Evolutionary conservation across 2,329 filamentous ascomycete genomes (phyloP), one percentile per base, ranked within the genome.

Genomic region (Aspergillus viridinutans): DNA sequence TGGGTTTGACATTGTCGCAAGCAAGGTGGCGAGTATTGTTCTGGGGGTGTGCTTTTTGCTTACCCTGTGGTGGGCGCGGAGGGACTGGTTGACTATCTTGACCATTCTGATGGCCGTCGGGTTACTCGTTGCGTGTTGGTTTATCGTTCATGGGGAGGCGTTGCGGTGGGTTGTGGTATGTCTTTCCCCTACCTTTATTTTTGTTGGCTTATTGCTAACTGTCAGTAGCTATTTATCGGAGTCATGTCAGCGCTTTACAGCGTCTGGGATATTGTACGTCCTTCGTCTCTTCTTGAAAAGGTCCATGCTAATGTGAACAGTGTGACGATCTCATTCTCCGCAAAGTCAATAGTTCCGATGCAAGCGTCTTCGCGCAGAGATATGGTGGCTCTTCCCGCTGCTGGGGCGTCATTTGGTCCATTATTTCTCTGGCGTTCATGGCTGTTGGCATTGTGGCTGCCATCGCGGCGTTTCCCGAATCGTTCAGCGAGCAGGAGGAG

Each of bases 221-320:
- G 14, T 1, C 14, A 59, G 20, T 58, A 84, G 77, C 80, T 92
- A 28, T 92, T 92, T 67, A 90, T 92, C 59, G 89, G 89, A 45
- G 89, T 92, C 64, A 92, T 92, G 89, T 89, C 85, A 6, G 87
- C 85, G 1, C 81, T 92, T 1, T 92, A 92, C 73, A 90, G 86
- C 62, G 88, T 90, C 4, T 92, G 89, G 89, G 89, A 92, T 77
- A 92, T 92, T 64, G 81, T 82, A 67, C 74, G 81, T 69, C 55
- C 28, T 21, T 14, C 23, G 23, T 35, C 5, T 43, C 10, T 40
- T 55, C 38, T 51, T 61, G 47, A 50, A 2, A 8, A 6, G 10
- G 3, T 14, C 54, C 54, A 57, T 52, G 61, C 51, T n/a, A 4
- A 29, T 9, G 51, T 10, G 14, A 20, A 43, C 48, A 83, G 80